Base-by-base conservation (phyloP, 2,329 filamentous ascomycete species). In the Hymenoscyphus infarciens region DNA sequence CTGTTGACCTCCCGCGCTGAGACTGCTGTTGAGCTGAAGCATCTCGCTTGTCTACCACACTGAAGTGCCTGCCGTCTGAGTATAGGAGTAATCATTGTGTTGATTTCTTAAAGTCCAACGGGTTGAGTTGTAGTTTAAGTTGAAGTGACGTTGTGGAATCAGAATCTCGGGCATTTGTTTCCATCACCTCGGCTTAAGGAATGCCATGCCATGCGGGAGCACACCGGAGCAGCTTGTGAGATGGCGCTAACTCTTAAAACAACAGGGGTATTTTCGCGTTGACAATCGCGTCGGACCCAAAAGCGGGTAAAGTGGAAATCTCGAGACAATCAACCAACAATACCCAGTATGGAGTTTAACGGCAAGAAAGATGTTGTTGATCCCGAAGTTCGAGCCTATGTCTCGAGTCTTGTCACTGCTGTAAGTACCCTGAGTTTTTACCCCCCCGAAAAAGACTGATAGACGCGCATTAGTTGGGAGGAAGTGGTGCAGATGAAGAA, bases 361-460 rank as follows among this genome's bases (percentile, higher is more conserved):
- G 79, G 75, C 63, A 74, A 75, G 62, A 78, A 76, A 68, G 85
- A 87, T 73, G 81, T 89, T 64, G 90, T 98, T 62, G 92, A 98
- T 75, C 91, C 92, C 52, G 91, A 97, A 79, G 92, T 97, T 72
- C 89, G 93, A 74, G 92, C 93, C 31, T 91, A 97, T 77, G 88
- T 99, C 73, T 94, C 91, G 78, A 96, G 91, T 79, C 87, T 99
- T 35, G 90, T 97, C 67, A 94, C 93, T 73, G 95, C 95, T 65
- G 93, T 70, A 70, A 70, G 66, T 62, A 61, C 5, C 10, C 53
- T 11, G 61, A 49, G 61, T 33, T 69, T 25, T 59, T 66, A 55
- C 57, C 59, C 42, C 58, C 35, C 53, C 54, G 52, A n/a, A 33
- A 42, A 38, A 2, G 59, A 63, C 66, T 72, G 62, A 74, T 61